phyloP scores from a whole-genome alignment of 805 yeast species.

The Teunomyces stri region DNA sequence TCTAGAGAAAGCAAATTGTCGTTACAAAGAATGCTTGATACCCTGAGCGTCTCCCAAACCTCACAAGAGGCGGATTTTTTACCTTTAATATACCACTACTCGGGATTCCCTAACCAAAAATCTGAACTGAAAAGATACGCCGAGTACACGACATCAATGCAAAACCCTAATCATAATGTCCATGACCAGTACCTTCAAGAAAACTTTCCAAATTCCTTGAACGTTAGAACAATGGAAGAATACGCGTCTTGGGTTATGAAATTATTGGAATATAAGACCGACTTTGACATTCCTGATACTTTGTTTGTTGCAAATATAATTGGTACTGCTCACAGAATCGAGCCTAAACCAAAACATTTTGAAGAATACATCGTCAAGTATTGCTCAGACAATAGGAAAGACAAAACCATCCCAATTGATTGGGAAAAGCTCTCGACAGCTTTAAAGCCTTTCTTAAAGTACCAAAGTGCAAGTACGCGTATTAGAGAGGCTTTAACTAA shows the following conservation, averaged over 20 bases:
- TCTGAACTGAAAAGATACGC: background rate
- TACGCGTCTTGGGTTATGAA: background rate
- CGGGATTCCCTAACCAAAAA: background rate
- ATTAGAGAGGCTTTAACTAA: background rate
- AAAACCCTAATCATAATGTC: background rate
- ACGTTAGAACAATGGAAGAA: background rate
- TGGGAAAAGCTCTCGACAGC: background rate
- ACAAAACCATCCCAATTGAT: background rate
- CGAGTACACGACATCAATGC: background rate
- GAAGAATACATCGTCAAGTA: background rate
- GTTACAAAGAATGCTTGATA: background rate
- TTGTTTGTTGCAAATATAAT: background rate
- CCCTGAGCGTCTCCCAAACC: background rate
- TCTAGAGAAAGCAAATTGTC: slow-evolving; percentile 1
- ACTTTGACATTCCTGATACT: background rate
- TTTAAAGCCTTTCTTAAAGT: background rate
- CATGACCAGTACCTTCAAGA: background rate
- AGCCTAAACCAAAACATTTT: background rate
- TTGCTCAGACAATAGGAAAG: background rate
- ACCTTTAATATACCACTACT: slow-evolving; percentile 2
- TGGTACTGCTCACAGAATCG: background rate
- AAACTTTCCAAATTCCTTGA: background rate
- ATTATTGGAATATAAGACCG: background rate
- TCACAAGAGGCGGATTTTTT: background rate
- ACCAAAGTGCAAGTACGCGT: background rate